These are phyloP conservation scores for Biancaea sappan DNA, from an alignment of 306 rosid genomes.

Conservation along the genomic window DNA sequence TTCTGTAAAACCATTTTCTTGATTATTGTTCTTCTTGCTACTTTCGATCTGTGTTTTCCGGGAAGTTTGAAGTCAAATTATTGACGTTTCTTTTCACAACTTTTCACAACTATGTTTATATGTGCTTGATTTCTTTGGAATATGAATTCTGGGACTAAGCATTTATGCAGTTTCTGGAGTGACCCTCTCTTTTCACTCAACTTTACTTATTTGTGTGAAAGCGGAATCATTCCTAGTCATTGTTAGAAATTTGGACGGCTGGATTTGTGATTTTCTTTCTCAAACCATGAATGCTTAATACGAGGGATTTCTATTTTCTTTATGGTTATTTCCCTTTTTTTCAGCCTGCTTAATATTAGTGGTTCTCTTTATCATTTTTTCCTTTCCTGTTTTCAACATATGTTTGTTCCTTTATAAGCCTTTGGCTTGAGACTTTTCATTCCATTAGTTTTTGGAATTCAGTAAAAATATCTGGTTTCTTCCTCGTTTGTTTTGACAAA, in stretches of 20 bases:
- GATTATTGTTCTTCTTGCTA: constrained; percentile 22
- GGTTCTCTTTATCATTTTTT: not conserved
- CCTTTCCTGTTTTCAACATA: not conserved
- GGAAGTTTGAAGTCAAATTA: constrained; percentile 20
- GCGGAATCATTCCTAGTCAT: not conserved
- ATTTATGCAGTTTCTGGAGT: not conserved
- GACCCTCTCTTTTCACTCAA: not conserved
- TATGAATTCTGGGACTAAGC: constrained; percentile 38
- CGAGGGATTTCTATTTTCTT: not conserved
- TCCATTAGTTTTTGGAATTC: not conserved
- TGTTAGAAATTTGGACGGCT: constrained; percentile 6
- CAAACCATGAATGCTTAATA: not conserved
- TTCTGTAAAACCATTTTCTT: constrained; percentile 11
- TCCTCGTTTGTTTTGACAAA: not conserved
- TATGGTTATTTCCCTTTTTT: not conserved
- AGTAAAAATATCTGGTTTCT: not conserved
- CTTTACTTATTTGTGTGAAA: not conserved
- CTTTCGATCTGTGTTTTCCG: constrained; percentile 21
- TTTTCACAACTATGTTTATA: constrained; percentile 10
- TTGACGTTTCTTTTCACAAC: constrained; percentile 15
- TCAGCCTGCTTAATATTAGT: not conserved
- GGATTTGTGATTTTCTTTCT: constrained; percentile 19
- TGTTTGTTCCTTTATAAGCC: not conserved
- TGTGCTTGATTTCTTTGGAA: constrained; percentile 27
- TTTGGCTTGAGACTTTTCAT: not conserved